These are phyloP conservation scores for Petrea volubilis DNA, from an alignment of 257 asterid genomes.

Conservation along the genomic window DNA sequence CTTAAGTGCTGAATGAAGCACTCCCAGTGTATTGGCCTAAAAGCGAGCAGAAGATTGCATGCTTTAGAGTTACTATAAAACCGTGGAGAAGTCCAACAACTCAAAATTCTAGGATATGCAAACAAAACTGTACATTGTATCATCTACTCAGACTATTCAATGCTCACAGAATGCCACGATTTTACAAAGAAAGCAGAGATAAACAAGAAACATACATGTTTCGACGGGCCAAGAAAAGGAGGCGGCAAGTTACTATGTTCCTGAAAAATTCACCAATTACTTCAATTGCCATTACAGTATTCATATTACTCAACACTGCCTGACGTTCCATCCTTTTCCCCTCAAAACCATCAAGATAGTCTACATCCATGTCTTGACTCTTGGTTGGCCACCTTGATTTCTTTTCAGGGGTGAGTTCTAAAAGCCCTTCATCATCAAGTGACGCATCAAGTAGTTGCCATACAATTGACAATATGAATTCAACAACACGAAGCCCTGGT, in stretches of 20 bases:
- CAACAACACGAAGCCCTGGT: conserved; percentile 75
- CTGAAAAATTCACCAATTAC: conserved; percentile 76
- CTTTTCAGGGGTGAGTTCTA: conserved; percentile 75
- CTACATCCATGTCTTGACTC: conserved; percentile 79
- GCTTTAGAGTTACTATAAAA: conserved; percentile 28
- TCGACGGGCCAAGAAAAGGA: conserved; percentile 77
- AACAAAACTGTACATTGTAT: not conserved
- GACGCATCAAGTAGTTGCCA: conserved; percentile 96
- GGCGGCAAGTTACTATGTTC: conserved; percentile 64
- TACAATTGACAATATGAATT: conserved; percentile 63
- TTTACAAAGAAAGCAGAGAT: conserved; percentile 16
- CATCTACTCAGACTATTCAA: conserved; percentile 14
- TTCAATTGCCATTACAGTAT: conserved; percentile 80
- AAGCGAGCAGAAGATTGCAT: conserved; percentile 22
- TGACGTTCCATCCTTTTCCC: conserved; percentile 62
- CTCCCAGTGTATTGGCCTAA: conserved; percentile 82
- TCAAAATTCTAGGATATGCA: conserved; percentile 13
- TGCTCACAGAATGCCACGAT: not conserved
- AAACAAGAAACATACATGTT: conserved; percentile 72
- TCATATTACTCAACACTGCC: conserved; percentile 62
- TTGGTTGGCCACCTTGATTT: conserved; percentile 75
- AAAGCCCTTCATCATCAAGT: conserved; percentile 84
- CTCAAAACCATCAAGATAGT: conserved; percentile 56
- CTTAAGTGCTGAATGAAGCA: conserved; percentile 67
- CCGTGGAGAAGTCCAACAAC: conserved; percentile 9